Evolutionary conservation across 331 rosid species (phyloP), one percentile per base, ranked within the genome.

Genomic region (Quercus phellos): DNA sequence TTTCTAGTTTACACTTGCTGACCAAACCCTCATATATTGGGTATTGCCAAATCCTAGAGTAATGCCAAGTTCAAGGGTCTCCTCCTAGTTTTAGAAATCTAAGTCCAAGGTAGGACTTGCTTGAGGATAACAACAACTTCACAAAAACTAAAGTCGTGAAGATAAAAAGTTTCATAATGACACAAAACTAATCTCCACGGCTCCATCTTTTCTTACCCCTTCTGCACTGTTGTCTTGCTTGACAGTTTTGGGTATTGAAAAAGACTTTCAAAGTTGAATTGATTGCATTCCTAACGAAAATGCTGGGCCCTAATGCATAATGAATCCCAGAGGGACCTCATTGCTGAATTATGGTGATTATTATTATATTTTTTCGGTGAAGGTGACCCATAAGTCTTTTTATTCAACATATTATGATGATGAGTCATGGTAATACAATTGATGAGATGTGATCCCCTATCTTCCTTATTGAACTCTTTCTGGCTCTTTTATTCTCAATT

Each of bases 141-240:
- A 32, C 12, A 21, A 32, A 22, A 22, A 12, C 12, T 38, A 38
- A n/a, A 10, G 64, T 58, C 64, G 46, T 8, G 71, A 7, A 60
- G 70, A 58, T 74, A 13, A 58, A 34, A 74, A 8, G 46, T 38
- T 38, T 38, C 46, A 38, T 38, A 38, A 38, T 38, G 46, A 38
- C 46, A 38, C 46, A 38, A 38, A 38, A 38, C 46, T 38, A 38
- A 38, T 38, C 77, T 79, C 61, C 50, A 55, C 64, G 83, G 59
- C 78, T 86, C 80, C 30, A 72, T 80, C 64, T 79, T 18, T 18
- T 54, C 80, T 64, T 80, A 70, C 79, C 74, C 70, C 76, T 78
- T 75, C 73, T 75, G 53, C 72, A 78, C 68, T 72, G 1, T 74
- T 73, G 83, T 79, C 86, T 56, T 72, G 30, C 75, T 71, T 74